phyloP scores from a whole-genome alignment of 768 basidiomycete genomes.

The Trametes cingulata region DNA sequence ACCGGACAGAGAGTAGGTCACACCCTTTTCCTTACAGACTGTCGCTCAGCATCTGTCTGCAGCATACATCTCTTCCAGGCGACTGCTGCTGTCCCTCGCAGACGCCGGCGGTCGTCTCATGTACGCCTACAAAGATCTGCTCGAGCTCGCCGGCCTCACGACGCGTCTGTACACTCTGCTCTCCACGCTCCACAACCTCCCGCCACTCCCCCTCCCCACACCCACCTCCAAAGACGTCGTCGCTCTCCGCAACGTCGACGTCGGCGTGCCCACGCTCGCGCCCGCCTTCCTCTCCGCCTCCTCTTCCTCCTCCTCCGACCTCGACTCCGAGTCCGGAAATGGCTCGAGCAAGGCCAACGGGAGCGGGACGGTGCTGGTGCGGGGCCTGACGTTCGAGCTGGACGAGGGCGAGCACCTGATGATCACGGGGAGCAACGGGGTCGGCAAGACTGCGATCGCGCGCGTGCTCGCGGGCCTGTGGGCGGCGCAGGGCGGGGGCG shows the following conservation, averaged over 20 bases:
- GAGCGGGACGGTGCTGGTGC: slow-evolving; percentile 57
- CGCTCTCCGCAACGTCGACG: slow-evolving; percentile 66
- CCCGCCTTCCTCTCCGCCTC: slow-evolving; percentile 12
- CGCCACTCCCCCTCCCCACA: slow-evolving; percentile 44
- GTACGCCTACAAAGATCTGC: slow-evolving; percentile 95
- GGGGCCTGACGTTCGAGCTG: slow-evolving; percentile 65
- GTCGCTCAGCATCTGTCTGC: not conserved
- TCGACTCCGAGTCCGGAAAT: slow-evolving; percentile 8
- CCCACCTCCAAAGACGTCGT: slow-evolving; percentile 48
- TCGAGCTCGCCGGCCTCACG: slow-evolving; percentile 94
- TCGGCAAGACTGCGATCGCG: slow-evolving; percentile 88
- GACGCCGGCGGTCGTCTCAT: slow-evolving; percentile 95
- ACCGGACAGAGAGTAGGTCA: slow-evolving; percentile 49
- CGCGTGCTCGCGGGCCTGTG: slow-evolving; percentile 89
- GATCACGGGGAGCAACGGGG: slow-evolving; percentile 92
- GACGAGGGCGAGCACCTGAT: slow-evolving; percentile 81
- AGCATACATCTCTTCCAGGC: slow-evolving; percentile 92
- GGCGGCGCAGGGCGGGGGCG: slow-evolving; percentile 53
- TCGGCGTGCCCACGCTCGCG: slow-evolving; percentile 50
- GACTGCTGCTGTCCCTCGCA: slow-evolving; percentile 89
- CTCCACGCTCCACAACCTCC: slow-evolving; percentile 78
- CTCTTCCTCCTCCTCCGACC: too few species aligned
- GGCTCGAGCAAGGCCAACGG: slow-evolving; percentile 29
- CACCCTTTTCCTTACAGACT: not conserved
- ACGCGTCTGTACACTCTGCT: slow-evolving; percentile 86